Conservation (phyloP, 179 eudicot species). For the Silene coronaria region DNA sequence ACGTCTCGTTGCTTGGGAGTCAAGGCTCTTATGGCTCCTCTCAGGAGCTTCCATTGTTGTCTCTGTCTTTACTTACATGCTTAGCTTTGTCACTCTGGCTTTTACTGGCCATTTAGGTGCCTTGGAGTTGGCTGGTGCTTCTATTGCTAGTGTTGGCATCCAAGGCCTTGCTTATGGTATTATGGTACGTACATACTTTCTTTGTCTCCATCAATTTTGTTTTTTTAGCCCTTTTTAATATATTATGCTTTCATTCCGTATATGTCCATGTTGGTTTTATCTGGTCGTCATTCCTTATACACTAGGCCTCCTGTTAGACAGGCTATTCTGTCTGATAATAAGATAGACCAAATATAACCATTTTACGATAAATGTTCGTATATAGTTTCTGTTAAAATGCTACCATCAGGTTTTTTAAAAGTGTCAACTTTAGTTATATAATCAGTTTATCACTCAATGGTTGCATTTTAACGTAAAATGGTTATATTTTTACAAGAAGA, state of each 20-base stretch:
- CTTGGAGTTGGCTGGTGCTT: slow-evolving; percentile 67
- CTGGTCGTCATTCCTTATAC: no score
- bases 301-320: no score
- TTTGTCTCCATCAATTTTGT: not conserved
- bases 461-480: no score
- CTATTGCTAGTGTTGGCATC: slow-evolving; percentile 65
- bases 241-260: not conserved
- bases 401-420: no score
- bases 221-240: not conserved
- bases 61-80: slow-evolving; percentile 59
- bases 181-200: slow-evolving; percentile 41
- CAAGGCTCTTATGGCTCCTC: slow-evolving; percentile 50
- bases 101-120: slow-evolving; percentile 62
- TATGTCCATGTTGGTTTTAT: no score
- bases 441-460: no score
- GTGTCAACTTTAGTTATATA: no score
- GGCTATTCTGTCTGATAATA: no score
- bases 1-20: slow-evolving; percentile 51
- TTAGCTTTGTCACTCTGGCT: slow-evolving; percentile 54
- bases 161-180: slow-evolving; percentile 80
- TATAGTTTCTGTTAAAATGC: no score
- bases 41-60: slow-evolving; percentile 56
- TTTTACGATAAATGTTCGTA: no score
- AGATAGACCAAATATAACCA: no score
- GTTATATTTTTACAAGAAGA: no score